Base-by-base conservation (phyloP, 139 green algal genomes). In the Asterochloris erici region DNA sequence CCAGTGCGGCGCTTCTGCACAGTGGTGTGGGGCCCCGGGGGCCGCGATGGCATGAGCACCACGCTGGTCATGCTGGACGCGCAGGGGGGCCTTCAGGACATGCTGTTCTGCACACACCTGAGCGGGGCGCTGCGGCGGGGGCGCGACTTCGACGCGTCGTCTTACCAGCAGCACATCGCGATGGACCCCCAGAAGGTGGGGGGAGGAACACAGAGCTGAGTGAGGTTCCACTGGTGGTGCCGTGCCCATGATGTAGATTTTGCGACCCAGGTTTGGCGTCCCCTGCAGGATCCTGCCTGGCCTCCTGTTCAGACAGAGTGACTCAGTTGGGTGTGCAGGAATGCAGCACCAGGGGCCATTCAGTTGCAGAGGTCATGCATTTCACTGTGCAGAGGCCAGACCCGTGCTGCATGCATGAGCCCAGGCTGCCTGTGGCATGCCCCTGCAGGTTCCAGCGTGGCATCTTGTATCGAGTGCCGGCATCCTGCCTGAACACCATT, bases 51-150 rank as follows among this genome's bases (percentile, higher is more conserved):
- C 47, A 85, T 91, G 0, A 84, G 90, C 28, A 97, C 93, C 29
- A 93, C 92, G 47, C 82, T 96, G 73, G 93, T 92, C 23, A 89
- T 94, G 83, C 84, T 97, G 66, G 90, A 97, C 74, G 75, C 74
- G 21, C 27, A 63, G 26, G 94, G 94, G 23, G 87, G 92, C 28
- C 84, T 98, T 68, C 84, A 90, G 23, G 94, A 96, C 83, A 82
- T 96, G 63, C 71, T 88, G 81, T 85, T 74, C 62, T 71, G 38
- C 17, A 63, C 61, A n/a, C 54, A 66, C 17, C 75, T 87, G 64
- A 83, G 75, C 38, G 84, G 83, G 68, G 14, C 26, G 61, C 73
- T 78, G 10, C 68, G 76, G n/a, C 61, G 78, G 71, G 64, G 38
- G 69, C 61, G 68, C 73, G 68, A 19, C 38, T 62, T 70, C 10